A percentile compares a stretch with the other conserved stretches of the same genome.
These are phyloP conservation scores for Xylaria cubensis DNA, from an alignment of 495 filamentous ascomycete species.

Conservation along the genomic window DNA sequence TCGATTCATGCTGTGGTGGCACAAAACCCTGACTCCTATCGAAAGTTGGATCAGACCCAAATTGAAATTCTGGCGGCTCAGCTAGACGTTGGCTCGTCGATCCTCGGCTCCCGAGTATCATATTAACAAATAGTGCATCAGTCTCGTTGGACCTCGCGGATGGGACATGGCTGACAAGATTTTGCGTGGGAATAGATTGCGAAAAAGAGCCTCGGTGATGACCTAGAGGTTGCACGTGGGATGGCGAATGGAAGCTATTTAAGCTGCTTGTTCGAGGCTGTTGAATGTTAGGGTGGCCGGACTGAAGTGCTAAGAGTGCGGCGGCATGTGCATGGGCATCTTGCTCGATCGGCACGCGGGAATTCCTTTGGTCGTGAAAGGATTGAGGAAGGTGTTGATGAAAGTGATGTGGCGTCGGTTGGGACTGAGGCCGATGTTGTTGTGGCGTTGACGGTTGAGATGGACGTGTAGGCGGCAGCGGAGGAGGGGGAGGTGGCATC, in stretches of 20 bases:
- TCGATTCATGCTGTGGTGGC: slow-evolving; percentile 61
- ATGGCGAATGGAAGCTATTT: slow-evolving; percentile 26
- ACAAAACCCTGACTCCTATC: slow-evolving; percentile 61
- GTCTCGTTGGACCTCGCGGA: slow-evolving; percentile 29
- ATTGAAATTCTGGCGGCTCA: slow-evolving; percentile 55
- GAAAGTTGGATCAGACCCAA: slow-evolving; percentile 72
- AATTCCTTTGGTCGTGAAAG: slow-evolving; percentile 10
- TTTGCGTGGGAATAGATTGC: slow-evolving; percentile 24
- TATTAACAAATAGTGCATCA: slow-evolving; percentile 43
- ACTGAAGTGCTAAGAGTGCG: slow-evolving; percentile 35
- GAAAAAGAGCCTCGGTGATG: slow-evolving; percentile 29
- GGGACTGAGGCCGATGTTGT: slow-evolving; percentile 29
- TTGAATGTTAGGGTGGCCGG: slow-evolving; percentile 32
- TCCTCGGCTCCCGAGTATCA: slow-evolving; percentile 45
- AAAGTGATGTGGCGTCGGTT: slow-evolving; percentile 1
- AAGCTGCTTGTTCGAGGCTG: slow-evolving; percentile 24
- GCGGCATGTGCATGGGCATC: slow-evolving; percentile 37
- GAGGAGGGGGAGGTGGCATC: slow-evolving; percentile 39
- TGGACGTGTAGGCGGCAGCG: not conserved
- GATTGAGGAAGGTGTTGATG: slow-evolving; percentile 5
- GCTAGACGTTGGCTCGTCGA: slow-evolving; percentile 26
- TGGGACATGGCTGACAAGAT: slow-evolving; percentile 32
- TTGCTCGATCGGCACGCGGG: slow-evolving; percentile 36
- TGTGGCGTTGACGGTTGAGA: slow-evolving; percentile 1
- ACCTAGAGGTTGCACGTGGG: slow-evolving; percentile 20